phyloP scores from a whole-genome alignment of 768 basidiomycete species.

The Hirschioporus abietinus region DNA sequence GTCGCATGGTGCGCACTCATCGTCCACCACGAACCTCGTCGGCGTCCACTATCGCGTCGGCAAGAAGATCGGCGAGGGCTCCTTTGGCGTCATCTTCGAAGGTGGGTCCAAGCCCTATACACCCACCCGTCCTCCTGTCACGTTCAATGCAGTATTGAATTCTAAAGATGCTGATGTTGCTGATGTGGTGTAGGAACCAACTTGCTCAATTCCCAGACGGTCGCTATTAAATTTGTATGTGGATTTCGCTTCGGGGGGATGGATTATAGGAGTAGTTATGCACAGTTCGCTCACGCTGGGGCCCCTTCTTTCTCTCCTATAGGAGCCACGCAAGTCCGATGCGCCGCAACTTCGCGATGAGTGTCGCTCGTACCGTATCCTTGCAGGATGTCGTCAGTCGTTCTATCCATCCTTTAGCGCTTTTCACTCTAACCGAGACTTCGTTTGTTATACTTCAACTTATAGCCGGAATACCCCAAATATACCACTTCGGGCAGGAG shows the following conservation, averaged over 20 bases:
- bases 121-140: slow-evolving; percentile 7
- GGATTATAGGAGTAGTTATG: slow-evolving; percentile 2
- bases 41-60: slow-evolving; percentile 98
- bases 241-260: slow-evolving; percentile 7
- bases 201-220: slow-evolving; percentile 95
- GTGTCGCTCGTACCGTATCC: slow-evolving; percentile 93
- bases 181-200: slow-evolving; percentile 69
- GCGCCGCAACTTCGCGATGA: slow-evolving; percentile 98
- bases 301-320: slow-evolving; percentile 14
- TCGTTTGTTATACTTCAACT: slow-evolving; percentile 18
- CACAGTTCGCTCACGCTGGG: slow-evolving; percentile 8
- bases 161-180: not conserved
- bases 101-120: slow-evolving; percentile 36
- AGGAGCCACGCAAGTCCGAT: slow-evolving; percentile 92
- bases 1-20: slow-evolving; percentile 47
- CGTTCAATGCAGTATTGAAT: slow-evolving; percentile 5
- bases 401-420: slow-evolving; percentile 10
- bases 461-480: slow-evolving; percentile 93
- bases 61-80: slow-evolving; percentile 98
- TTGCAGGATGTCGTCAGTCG: slow-evolving; percentile 82
- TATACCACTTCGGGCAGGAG: slow-evolving; percentile 99
- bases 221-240: slow-evolving; percentile 99
- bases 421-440: slow-evolving; percentile 12
- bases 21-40: slow-evolving; percentile 72
- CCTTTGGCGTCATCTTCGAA: slow-evolving; percentile 95